Conservation (phyloP, 495 filamentous ascomycete genomes). For the Glarea lozoyensis region DNA sequence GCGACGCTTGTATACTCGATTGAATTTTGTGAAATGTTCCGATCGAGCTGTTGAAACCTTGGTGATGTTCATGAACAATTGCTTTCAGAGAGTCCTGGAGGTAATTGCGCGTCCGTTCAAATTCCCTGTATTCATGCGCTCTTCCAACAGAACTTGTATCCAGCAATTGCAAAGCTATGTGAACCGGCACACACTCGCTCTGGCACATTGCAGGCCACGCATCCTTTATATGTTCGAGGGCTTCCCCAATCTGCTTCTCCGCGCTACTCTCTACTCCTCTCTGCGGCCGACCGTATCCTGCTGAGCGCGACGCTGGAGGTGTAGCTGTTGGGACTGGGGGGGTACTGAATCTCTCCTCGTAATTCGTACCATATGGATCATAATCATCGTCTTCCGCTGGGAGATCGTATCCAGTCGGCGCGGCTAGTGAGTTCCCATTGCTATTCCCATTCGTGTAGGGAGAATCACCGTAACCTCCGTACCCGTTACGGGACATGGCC, state of each 20-base stretch:
- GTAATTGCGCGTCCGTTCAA: slow-evolving; percentile 69
- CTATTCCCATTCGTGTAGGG: slow-evolving; percentile 15
- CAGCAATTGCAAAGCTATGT: slow-evolving; percentile 85
- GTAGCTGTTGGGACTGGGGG: slow-evolving; percentile 11
- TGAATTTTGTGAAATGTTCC: slow-evolving; percentile 99
- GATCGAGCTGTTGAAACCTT: slow-evolving; percentile 98
- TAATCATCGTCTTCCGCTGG: slow-evolving; percentile 15
- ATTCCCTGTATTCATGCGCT: slow-evolving; percentile 75
- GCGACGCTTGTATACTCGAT: slow-evolving; percentile 79
- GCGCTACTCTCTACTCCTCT: slow-evolving; percentile 16
- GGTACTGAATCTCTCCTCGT: slow-evolving; percentile 15
- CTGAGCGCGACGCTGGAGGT: slow-evolving; percentile 4
- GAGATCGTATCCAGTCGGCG: background rate
- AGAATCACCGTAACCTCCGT: slow-evolving; percentile 14
- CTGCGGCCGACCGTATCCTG: slow-evolving; percentile 4
- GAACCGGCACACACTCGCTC: slow-evolving; percentile 81
- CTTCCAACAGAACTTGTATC: slow-evolving; percentile 89
- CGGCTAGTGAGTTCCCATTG: slow-evolving; percentile 15
- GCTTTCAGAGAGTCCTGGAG: slow-evolving; percentile 86
- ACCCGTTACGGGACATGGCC: slow-evolving; percentile 19
- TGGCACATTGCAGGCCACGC: slow-evolving; percentile 90
- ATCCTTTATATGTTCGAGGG: slow-evolving; percentile 48
- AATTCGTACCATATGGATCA: slow-evolving; percentile 16
- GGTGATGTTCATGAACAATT: slow-evolving; percentile 97
- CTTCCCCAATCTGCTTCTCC: slow-evolving; percentile 19